phyloP scores from a whole-genome alignment of 2,329 filamentous ascomycete species.

The Hymenoscyphus infarciens region DNA sequence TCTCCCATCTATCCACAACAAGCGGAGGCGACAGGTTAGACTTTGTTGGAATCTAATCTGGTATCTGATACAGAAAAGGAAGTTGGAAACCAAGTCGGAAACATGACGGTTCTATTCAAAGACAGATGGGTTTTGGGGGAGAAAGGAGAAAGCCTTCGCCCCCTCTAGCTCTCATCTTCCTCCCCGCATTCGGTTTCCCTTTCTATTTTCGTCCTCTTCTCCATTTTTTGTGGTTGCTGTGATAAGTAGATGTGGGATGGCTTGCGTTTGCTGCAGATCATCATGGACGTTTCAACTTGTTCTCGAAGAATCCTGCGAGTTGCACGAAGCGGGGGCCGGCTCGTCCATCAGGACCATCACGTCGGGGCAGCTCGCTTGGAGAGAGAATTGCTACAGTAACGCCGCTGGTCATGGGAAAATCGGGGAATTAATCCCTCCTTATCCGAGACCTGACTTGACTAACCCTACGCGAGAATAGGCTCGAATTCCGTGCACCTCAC shows the following conservation, averaged over 20 bases:
- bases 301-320: slow-evolving; percentile 1
- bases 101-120: neutral
- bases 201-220: neutral
- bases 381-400: too few species aligned
- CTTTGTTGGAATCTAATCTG: neutral
- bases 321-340: neutral
- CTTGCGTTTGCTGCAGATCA: slow-evolving; percentile 1
- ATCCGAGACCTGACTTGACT: neutral
- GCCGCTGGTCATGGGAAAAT: neutral
- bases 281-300: slow-evolving; percentile 3
- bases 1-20: neutral
- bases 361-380: neutral
- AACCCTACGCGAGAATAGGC: too few species aligned
- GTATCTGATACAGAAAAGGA: neutral
- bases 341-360: neutral
- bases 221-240: neutral
- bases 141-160: too few species aligned
- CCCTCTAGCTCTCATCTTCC: neutral
- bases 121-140: too few species aligned
- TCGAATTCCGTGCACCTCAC: too few species aligned
- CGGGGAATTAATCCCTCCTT: neutral
- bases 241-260: neutral
- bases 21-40: neutral
- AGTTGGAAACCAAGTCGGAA: neutral
- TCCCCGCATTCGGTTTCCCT: neutral